Conservation (phyloP, 164 flowering plant species). For the Piper betle region DNA sequence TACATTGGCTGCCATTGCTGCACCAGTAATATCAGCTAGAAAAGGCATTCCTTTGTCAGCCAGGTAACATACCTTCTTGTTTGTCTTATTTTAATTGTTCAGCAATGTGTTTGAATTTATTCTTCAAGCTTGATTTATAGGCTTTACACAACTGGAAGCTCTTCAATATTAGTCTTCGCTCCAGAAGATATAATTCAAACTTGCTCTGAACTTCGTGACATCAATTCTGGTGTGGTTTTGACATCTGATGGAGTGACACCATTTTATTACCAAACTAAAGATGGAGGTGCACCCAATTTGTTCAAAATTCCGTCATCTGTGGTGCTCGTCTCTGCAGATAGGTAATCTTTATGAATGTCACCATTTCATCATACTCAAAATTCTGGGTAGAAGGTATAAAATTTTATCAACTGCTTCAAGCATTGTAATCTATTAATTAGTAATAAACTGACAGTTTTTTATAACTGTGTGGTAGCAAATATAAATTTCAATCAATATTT, state of each 20-base stretch:
- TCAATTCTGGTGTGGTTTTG: constrained; percentile 34
- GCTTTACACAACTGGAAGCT: constrained; percentile 31
- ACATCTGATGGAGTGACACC: constrained; percentile 36
- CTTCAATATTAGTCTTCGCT: constrained; percentile 34
- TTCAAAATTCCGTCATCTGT: constrained; percentile 35
- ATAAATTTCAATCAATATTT: neutral
- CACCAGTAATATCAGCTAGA: constrained; percentile 33
- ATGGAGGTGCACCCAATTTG: constrained; percentile 14
- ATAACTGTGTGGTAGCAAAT: neutral
- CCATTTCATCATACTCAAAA: neutral
- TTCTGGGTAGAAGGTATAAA: neutral
- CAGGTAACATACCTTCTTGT: constrained; percentile 17
- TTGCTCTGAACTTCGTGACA: constrained; percentile 13
- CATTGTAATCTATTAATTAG: neutral
- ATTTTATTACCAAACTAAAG: constrained; percentile 21
- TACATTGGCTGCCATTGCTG: constrained; percentile 32
- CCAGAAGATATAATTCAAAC: constrained; percentile 26
- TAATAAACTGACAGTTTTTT: neutral
- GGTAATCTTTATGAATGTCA: constrained; percentile 14
- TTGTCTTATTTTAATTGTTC: neutral
- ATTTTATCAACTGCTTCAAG: too few relatives aligned
- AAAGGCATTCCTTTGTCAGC: constrained; percentile 39
- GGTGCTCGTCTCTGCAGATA: constrained; percentile 31
- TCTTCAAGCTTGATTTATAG: constrained; percentile 16
- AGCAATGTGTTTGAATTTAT: constrained; percentile 1